Base-by-base conservation (phyloP, 148 eudicot species). In the Cornus controversa region DNA sequence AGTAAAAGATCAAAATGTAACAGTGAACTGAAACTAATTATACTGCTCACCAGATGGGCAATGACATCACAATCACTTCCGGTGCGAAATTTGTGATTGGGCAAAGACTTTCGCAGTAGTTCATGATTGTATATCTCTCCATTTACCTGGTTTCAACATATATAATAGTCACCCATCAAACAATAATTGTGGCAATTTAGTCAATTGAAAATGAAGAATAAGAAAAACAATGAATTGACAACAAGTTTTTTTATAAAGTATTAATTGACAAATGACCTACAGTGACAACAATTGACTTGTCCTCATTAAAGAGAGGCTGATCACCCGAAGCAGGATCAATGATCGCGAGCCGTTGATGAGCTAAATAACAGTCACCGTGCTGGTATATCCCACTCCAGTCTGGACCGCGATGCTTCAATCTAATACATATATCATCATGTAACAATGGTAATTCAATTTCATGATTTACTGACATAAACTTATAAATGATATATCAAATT, bases 41-140 rank as follows among this genome's bases (percentile, higher is more conserved):
- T 6, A 67, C 18, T 31, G 83, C 91, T 80, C 69, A 95, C 98
- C 84, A 95, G 79, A 89, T 95, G 98, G 0, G 97, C 91, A 80
- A 95, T 93, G 75, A 95, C 98, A 67, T 95, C 97, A 80, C 98
- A 95, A 75, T 95, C 98, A 72, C 97, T 95, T 26, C 90, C 94
- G 27, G 97, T 93, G 18, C 78, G 80, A 73, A 95, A 95, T 82
- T 89, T 87, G 83, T 95, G 98, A 72, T 82, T 72, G 0, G 89
- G 82, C 82, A 95, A 82, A 68, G 42, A 40, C 58, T 80, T 75
- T n/a, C 98, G 87, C 13, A 95, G 82, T 72, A 86, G 75, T 81
- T 90, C 94, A 72, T 92, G 98, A 78, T 93, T 95, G 86, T 95
- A 95, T 25, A 95, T 92, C 73, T 92, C 98, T 62, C 98, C 96